phyloP scores from a whole-genome alignment of 2,329 filamentous ascomycete genomes.

The Arthrobotrys sinensis region DNA sequence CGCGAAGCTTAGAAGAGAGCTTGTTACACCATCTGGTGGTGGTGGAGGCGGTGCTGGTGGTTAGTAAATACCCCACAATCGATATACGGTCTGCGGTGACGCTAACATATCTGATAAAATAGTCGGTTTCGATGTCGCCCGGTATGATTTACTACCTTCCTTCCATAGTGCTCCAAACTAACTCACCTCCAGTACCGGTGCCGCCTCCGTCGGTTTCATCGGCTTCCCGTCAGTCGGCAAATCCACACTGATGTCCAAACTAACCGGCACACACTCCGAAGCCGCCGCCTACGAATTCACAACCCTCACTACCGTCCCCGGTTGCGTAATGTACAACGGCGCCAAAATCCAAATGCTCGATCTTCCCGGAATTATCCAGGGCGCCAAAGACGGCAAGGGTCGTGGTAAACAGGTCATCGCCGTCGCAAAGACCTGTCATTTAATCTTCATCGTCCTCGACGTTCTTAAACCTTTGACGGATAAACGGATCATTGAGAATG shows the following conservation, averaged over 20 bases:
- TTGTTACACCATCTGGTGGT: slow-evolving; percentile 84
- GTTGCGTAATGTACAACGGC: slow-evolving; percentile 95
- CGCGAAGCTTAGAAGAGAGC: slow-evolving; percentile 95
- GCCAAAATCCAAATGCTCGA: slow-evolving; percentile 99
- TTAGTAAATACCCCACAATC: slow-evolving; percentile 64
- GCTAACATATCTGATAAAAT: slow-evolving; percentile 2
- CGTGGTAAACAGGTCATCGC: slow-evolving; percentile 98
- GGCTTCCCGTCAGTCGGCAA: slow-evolving; percentile 98
- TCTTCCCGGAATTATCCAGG: slow-evolving; percentile 97
- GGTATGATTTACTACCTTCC: slow-evolving; percentile 10
- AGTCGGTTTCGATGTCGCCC: slow-evolving; percentile 93
- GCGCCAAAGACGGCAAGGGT: slow-evolving; percentile 97
- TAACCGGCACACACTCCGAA: slow-evolving; percentile 98
- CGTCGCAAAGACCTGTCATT: slow-evolving; percentile 97
- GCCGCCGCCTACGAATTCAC: slow-evolving; percentile 98
- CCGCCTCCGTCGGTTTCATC: slow-evolving; percentile 97
- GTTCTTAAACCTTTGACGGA: slow-evolving; percentile 98
- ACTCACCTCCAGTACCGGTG: slow-evolving; percentile 79
- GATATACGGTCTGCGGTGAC: slow-evolving; percentile 31
- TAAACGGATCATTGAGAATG: slow-evolving; percentile 93
- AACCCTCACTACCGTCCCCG: slow-evolving; percentile 94
- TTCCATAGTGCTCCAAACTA: background rate
- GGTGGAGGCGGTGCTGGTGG: slow-evolving; percentile 86
- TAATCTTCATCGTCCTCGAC: slow-evolving; percentile 98
- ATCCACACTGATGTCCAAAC: slow-evolving; percentile 93